Base-by-base conservation (phyloP, 2,329 filamentous ascomycete genomes). In the Chaetomiaceae sp. region DNA sequence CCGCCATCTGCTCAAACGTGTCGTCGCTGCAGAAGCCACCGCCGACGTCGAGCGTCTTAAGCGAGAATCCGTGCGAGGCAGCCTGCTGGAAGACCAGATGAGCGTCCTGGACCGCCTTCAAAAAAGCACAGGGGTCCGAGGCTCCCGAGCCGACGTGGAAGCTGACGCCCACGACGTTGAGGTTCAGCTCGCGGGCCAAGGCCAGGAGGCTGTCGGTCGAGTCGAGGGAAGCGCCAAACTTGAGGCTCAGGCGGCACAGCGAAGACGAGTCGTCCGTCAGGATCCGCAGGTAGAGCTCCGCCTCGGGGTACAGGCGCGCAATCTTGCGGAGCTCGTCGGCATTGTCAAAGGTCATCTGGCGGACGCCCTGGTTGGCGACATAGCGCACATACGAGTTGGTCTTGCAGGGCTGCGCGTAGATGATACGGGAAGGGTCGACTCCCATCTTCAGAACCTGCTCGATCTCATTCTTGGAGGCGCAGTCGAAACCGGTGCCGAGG, bases 281-380 rank as follows among this genome's bases (percentile, higher is more conserved):
- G 72, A 99, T 99, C 63, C 93, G 91, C 55, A 99, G 78, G 70
- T 87, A 95, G 37, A 99, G 83, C 74, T 96, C 89, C 23, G 93
- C 93, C 42, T 82, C 83, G 2, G 93, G 92, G 66, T 81, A 96
- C 62, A 93, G 81, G 70, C 89, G 87, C 71, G 95, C 93, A 70
- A 95, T 92, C 80, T 99, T 99, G 81, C 92, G 89, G 46, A 99
- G 81, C 78, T 99, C 93, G 69, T 99, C 93, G 67, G 87, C 83
- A 63, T 99, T 99, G 79, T 99, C 93, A 67, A 99, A 97, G 2
- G 93, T 99, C 92, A 99, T 97, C 77, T 96, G 89, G 74, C 87
- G 92, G 67, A 99, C 93, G 60, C 86, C 87, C 60, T 85, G 77
- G 66, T 83, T 80, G 65, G 87, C 83, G 58, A 95, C 93, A 65